These are phyloP conservation scores for Alternaria dauci DNA, from an alignment of 2,329 filamentous ascomycete genomes.

Conservation along the genomic window DNA sequence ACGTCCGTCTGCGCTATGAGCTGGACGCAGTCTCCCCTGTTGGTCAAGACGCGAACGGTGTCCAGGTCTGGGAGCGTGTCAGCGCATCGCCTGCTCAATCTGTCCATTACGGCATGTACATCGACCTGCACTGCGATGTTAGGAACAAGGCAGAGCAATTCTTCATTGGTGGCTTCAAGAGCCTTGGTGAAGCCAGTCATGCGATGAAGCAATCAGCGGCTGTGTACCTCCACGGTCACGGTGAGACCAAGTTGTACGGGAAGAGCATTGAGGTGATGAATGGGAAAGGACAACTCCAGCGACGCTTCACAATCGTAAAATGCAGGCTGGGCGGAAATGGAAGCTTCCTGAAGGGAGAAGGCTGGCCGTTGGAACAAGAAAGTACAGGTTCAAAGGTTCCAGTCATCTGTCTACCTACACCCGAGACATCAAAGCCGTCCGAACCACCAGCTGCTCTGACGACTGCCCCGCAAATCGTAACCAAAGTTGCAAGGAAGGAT, in stretches of 20 bases:
- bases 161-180: constrained; percentile 9
- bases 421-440: background rate
- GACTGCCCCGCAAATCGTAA: background rate
- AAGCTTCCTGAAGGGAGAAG: background rate
- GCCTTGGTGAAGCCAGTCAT: constrained; percentile 3
- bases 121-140: background rate
- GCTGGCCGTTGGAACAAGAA: background rate
- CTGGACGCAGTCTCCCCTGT: constrained; percentile 1
- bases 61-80: background rate
- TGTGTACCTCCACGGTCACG: background rate
- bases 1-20: constrained; percentile 7
- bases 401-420: background rate
- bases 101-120: constrained; percentile 11
- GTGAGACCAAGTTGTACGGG: background rate
- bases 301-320: constrained; percentile 4
- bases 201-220: constrained; percentile 10
- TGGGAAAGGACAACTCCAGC: background rate
- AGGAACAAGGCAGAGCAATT: background rate
- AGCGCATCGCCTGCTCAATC: background rate
- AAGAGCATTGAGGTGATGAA: constrained; percentile 7
- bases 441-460: background rate
- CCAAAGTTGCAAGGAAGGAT: background rate
- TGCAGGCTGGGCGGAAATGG: background rate
- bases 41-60: background rate
- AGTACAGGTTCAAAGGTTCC: background rate